These are phyloP conservation scores for Globisporangium megalacanthum DNA, from an alignment of 352 stramenopile genomes.

Conservation along the genomic window DNA sequence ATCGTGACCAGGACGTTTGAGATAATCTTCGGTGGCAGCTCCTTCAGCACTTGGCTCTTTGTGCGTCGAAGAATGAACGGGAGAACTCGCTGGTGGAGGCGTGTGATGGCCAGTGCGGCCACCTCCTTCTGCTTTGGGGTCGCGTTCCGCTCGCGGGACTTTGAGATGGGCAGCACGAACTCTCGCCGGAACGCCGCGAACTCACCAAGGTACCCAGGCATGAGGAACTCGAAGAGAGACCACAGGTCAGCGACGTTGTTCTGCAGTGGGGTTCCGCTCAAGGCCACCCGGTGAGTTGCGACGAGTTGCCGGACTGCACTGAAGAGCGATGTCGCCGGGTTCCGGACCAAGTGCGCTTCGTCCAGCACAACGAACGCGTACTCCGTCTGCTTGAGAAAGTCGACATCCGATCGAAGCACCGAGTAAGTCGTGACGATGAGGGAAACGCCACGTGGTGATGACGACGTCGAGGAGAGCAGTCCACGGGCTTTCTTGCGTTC, in stretches of 20 bases:
- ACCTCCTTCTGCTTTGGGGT: conserved; percentile 72
- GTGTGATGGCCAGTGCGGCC: conserved; percentile 85
- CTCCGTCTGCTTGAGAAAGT: conserved; percentile 35
- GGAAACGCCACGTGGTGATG: not conserved
- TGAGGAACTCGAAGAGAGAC: conserved; percentile 96
- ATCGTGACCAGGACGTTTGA: conserved; percentile 90
- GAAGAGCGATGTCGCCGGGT: conserved; percentile 89
- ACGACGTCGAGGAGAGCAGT: not conserved
- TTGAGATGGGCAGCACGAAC: conserved; percentile 60
- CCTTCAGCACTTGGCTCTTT: conserved; percentile 94
- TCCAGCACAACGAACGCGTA: conserved; percentile 94
- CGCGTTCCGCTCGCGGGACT: conserved; percentile 48
- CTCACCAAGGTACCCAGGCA: conserved; percentile 96
- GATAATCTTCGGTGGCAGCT: conserved; percentile 97
- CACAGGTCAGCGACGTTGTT: conserved; percentile 97
- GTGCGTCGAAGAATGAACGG: conserved; percentile 96
- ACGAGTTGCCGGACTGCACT: conserved; percentile 74
- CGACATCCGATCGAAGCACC: conserved; percentile 82
- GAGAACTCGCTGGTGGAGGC: conserved; percentile 93
- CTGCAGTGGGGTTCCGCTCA: conserved; percentile 97
- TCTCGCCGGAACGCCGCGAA: conserved; percentile 58
- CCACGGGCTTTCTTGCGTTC: conserved; percentile 33
- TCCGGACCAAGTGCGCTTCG: conserved; percentile 97
- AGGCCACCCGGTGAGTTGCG: conserved; percentile 87
- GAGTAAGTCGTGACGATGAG: conserved; percentile 84